Conservation (phyloP, 2,329 filamentous ascomycete species). For the Mycogone perniciosa region DNA sequence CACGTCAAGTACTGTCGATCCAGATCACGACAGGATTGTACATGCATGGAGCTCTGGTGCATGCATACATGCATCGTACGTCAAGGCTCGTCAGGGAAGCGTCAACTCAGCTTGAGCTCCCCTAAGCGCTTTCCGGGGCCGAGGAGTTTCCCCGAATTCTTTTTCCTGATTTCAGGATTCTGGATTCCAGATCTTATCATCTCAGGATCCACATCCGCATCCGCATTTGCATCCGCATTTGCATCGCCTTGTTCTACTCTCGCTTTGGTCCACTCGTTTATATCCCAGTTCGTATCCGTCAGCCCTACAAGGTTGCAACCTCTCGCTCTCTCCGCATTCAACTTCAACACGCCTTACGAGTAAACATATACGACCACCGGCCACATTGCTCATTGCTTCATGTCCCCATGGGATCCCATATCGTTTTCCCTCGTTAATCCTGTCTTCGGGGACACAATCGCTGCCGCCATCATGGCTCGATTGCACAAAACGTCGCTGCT, state of each 20-base stretch:
- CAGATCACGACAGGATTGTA: neutral
- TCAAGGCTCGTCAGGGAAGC: slow-evolving; percentile 12
- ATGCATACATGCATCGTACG: slow-evolving; percentile 7
- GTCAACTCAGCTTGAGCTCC: slow-evolving; percentile 8
- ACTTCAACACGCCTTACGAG: too few species aligned
- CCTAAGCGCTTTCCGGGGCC: slow-evolving; percentile 11
- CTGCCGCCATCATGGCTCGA: slow-evolving; percentile 17
- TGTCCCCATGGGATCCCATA: slow-evolving; percentile 2
- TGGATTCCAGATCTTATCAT: neutral
- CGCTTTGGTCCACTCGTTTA: too few species aligned
- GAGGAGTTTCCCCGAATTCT: neutral
- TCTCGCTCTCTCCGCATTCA: too few species aligned
- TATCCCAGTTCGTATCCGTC: too few species aligned
- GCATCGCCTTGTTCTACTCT: too few species aligned
- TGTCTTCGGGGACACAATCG: slow-evolving; percentile 7
- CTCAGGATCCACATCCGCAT: too few species aligned
- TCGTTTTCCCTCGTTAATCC: slow-evolving; percentile 6
- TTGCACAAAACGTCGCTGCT: slow-evolving; percentile 13
- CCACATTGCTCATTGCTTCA: neutral
- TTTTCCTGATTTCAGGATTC: neutral
- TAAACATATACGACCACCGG: neutral
- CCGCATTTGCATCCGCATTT: too few species aligned
- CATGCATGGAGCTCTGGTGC: neutral
- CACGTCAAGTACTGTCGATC: too few species aligned
- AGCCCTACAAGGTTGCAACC: too few species aligned